Evolutionary conservation across 2,329 filamentous ascomycete species (phyloP), one percentile per base, ranked within the genome.

Genomic region (Decorospora gaudefroyi): DNA sequence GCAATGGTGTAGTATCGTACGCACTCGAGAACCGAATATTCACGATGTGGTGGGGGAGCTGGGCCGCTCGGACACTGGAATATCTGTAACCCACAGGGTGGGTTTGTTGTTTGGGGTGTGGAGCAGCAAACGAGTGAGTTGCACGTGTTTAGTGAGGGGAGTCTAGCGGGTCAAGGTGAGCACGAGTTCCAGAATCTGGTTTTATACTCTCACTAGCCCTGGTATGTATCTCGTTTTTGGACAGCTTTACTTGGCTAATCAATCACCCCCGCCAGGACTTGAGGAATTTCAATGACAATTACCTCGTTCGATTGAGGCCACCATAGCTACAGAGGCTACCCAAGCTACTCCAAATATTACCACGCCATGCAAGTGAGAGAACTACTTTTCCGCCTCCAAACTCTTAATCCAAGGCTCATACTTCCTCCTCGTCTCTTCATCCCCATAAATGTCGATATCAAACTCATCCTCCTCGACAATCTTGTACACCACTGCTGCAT

Each of bases 381-480:
- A n/a, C 11, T 7, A 36, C 13, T 4, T 6, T 16, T 15, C 18
- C 1, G 32, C 10, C 10, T 37, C 27, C 3, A 33, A 9, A 9
- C 39, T 42, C 26, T 26, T 34, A 17, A 43, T 37, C 31, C 33
- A 38, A 6, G 33, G 32, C 15, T 31, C 41, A 32, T 39, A 44
- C 28, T 36, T 42, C 23, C 25, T 21, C 27, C 34, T 11, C 16
- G 41, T 44, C 27, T 39, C 41, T 8, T 44, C 33, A 16, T 44
- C 41, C 2, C 33, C 41, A 23, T 27, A 44, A 17, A 44, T 39
- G 6, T 44, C 41, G 22, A 39, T 39, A 26, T 44, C 33, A 44
- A 44, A 26, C 2, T 15, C 41, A 9, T 32, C 41, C 6, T 44
- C 28, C 13, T 35, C 33, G 9, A 31, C 4, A 26, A n/a, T 27